Conservation (phyloP, 768 basidiomycete species). For the Suillus sp. region DNA sequence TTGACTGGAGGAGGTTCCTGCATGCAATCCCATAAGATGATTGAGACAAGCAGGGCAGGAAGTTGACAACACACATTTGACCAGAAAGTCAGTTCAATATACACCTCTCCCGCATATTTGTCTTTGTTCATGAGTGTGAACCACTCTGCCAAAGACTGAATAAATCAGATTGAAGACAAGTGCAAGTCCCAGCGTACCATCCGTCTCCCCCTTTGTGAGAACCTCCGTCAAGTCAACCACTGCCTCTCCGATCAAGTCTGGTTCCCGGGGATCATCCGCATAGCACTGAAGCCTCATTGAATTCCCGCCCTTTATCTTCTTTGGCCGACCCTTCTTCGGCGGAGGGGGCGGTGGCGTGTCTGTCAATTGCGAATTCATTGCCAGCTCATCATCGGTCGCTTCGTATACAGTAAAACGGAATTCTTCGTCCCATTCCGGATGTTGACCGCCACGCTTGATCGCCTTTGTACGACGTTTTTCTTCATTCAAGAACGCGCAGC, state of each 20-base stretch:
- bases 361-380: constrained; percentile 41
- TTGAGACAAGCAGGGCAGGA: constrained; percentile 12
- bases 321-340: constrained; percentile 50
- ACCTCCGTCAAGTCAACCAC: constrained; percentile 88
- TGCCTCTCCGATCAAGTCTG: constrained; percentile 92
- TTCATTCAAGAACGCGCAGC: constrained; percentile 73
- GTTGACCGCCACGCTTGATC: constrained; percentile 96
- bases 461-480: constrained; percentile 88
- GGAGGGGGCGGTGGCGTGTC: constrained; percentile 67
- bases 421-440: constrained; percentile 99
- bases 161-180: constrained; percentile 12
- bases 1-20: constrained; percentile 83
- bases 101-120: constrained; percentile 94
- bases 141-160: constrained; percentile 69
- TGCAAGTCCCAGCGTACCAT: constrained; percentile 60
- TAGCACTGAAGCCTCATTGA: constrained; percentile 84
- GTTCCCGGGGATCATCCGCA: constrained; percentile 94
- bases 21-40: constrained; percentile 1
- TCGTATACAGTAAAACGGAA: constrained; percentile 89
- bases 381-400: constrained; percentile 59
- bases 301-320: constrained; percentile 69
- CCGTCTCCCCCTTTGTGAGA: constrained; percentile 93
- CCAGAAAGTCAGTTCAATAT: constrained; percentile 96
- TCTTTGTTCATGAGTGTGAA: constrained; percentile 88
- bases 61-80: constrained; percentile 66